A percentile compares a stretch with the other conserved stretches of the same genome.
Conservation (phyloP, 2,329 filamentous ascomycete species). For the Xylariaceae sp. region DNA sequence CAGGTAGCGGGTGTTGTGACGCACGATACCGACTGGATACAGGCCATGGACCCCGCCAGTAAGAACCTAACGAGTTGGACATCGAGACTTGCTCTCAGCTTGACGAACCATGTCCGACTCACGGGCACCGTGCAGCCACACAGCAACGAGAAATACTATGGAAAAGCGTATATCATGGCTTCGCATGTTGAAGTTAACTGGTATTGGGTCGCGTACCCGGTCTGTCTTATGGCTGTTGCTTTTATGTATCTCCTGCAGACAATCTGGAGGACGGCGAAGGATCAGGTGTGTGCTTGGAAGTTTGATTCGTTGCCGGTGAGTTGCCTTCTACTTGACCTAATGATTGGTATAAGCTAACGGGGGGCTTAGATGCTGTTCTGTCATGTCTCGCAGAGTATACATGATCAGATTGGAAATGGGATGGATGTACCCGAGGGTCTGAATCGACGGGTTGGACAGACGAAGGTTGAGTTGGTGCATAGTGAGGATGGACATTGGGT, state of each 20-base stretch:
- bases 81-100: conserved; percentile 30
- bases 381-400: conserved; percentile 33
- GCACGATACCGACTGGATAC: conserved; percentile 37
- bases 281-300: conserved; percentile 37
- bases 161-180: conserved; percentile 28
- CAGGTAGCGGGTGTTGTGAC: conserved; percentile 26
- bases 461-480: conserved; percentile 34
- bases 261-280: conserved; percentile 33
- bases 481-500: conserved; percentile 34
- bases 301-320: conserved; percentile 32
- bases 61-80: conserved; percentile 33
- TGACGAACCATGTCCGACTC: conserved; percentile 36
- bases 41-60: conserved; percentile 35
- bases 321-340: neutral
- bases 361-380: conserved; percentile 34
- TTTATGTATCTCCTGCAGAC: conserved; percentile 35
- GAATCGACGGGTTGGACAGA: conserved; percentile 31
- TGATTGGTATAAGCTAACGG: conserved; percentile 1
- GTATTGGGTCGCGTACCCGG: conserved; percentile 36
- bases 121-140: conserved; percentile 24
- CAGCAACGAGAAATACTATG: conserved; percentile 28
- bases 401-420: conserved; percentile 29
- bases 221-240: conserved; percentile 32
- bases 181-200: conserved; percentile 34
- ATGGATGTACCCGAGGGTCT: conserved; percentile 36